Conservation (phyloP, 441 rosid genomes). For the Breynia disticha region DNA sequence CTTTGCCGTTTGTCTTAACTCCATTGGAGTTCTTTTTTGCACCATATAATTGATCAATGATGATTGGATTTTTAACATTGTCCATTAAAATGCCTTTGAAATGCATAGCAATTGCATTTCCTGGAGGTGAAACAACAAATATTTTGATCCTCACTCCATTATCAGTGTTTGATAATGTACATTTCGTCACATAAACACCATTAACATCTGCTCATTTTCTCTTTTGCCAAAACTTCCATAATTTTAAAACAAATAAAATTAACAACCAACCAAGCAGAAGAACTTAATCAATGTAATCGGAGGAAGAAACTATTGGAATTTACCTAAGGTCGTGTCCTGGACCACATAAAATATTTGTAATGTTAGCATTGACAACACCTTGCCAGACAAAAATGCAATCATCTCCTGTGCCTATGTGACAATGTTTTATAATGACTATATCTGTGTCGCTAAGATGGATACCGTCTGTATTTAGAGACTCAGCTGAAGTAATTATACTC, state of each 20-base stretch:
- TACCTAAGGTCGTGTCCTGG: slow-evolving; percentile 88
- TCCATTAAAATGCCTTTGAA: slow-evolving; percentile 55
- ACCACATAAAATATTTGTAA: slow-evolving; percentile 49
- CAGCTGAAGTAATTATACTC: slow-evolving; percentile 70
- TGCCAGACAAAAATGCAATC: background rate
- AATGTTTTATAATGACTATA: too few relatives aligned
- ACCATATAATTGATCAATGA: slow-evolving; percentile 45
- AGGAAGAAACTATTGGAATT: background rate
- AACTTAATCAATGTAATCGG: background rate
- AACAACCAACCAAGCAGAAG: background rate
- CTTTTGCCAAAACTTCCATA: slow-evolving; percentile 79
- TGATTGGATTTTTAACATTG: slow-evolving; percentile 53
- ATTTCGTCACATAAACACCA: slow-evolving; percentile 46
- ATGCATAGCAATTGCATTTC: slow-evolving; percentile 30
- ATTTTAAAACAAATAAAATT: background rate
- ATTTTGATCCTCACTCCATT: slow-evolving; percentile 79
- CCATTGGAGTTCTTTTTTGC: background rate
- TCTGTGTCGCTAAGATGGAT: too few relatives aligned
- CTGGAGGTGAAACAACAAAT: slow-evolving; percentile 55
- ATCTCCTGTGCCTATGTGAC: slow-evolving; percentile 17
- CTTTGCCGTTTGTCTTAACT: background rate
- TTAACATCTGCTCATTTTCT: slow-evolving; percentile 49
- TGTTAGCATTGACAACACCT: slow-evolving; percentile 25
- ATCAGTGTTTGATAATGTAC: slow-evolving; percentile 27
- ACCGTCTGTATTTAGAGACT: slow-evolving; percentile 39